Evolutionary conservation across 495 filamentous ascomycete species (phyloP).

Genomic region (Hypoxylon perforatum): DNA sequence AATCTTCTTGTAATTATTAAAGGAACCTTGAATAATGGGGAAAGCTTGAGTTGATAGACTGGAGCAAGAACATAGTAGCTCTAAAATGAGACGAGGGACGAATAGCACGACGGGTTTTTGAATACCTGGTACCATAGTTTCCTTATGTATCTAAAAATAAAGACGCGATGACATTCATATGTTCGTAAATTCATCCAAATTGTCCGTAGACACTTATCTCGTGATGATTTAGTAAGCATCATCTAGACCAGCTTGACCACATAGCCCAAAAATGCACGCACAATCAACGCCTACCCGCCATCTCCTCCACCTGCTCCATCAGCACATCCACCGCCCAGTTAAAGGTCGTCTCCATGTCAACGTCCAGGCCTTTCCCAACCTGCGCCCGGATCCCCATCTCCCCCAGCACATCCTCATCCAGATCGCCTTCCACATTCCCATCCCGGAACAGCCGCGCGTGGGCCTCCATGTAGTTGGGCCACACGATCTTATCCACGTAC

Average conservation of each 20-base stretch:
- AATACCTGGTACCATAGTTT: background rate
- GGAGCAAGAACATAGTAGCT: background rate
- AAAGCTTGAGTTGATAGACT: background rate
- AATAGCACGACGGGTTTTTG: conserved; percentile 1
- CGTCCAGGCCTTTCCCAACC: conserved; percentile 46
- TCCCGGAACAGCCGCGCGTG: conserved; percentile 80
- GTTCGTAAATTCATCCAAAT: too few relatives aligned
- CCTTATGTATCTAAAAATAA: too few relatives aligned
- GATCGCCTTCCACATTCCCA: conserved; percentile 67
- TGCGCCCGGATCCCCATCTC: conserved; percentile 58
- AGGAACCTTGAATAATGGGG: background rate
- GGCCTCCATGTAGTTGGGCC: conserved; percentile 87
- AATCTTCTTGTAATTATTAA: too few relatives aligned
- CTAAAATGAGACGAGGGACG: background rate
- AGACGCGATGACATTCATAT: too few relatives aligned
- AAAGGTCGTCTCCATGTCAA: conserved; percentile 61
- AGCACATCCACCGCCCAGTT: conserved; percentile 66
- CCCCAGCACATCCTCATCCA: conserved; percentile 56
- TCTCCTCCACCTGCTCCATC: conserved; percentile 52
- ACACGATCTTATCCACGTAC: conserved; percentile 94
- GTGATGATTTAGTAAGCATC: background rate
- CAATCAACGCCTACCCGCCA: conserved; percentile 14
- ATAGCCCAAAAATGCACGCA: background rate
- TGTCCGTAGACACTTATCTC: background rate
- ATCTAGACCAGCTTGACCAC: background rate